A percentile compares a stretch with the other conserved stretches of the same genome.
Evolutionary conservation across 192 early-diverging fungal genomes (phyloP).

Genomic region (Neocallimastix lanati): DNA sequence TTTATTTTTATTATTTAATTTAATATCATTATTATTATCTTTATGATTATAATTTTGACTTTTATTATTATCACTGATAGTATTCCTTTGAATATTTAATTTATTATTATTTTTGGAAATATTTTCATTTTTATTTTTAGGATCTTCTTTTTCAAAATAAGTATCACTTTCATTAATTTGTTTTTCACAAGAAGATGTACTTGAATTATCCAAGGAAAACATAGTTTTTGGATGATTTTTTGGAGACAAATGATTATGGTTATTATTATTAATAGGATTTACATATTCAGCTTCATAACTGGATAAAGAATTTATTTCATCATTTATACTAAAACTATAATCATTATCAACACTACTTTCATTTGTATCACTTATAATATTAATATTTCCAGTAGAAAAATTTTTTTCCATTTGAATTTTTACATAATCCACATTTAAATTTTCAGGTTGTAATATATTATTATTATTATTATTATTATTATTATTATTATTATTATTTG

Average conservation of each 20-base stretch:
- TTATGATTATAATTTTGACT: background rate
- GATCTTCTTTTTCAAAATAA: background rate
- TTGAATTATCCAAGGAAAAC: background rate
- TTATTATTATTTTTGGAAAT: background rate
- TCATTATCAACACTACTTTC: background rate
- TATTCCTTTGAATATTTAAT: too few relatives aligned
- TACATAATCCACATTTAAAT: background rate
- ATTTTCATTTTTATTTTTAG: background rate
- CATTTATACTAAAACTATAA: background rate
- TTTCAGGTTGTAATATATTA: background rate
- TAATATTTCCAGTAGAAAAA: background rate
- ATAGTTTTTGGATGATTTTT: background rate
- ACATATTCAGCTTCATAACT: background rate
- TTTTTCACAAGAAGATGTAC: background rate
- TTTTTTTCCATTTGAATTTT: background rate
- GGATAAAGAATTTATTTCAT: background rate
- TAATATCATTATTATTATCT: background rate
- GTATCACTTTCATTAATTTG: too few relatives aligned
- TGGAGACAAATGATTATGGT: background rate
- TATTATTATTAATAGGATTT: background rate
- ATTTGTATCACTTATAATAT: background rate
- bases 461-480: too few relatives aligned
- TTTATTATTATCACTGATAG: too few relatives aligned
- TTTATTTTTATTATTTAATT: background rate
- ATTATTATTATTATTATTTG: too few relatives aligned